These are phyloP conservation scores for Calonectria multiphialidica DNA, from an alignment of 2,329 filamentous ascomycete genomes.

Conservation along the genomic window DNA sequence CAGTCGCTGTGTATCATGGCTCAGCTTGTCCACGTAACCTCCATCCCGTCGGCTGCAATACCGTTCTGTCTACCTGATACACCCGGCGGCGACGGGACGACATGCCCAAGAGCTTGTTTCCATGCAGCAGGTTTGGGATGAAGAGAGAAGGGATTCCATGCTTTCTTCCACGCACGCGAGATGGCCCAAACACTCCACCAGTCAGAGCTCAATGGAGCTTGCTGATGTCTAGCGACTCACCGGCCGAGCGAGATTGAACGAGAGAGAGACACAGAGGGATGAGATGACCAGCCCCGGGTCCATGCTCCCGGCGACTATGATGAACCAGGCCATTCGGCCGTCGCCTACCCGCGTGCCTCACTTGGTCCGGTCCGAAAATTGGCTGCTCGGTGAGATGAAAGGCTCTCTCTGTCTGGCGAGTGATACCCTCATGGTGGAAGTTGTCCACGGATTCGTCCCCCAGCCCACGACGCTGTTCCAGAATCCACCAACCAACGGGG, in stretches of 20 bases:
- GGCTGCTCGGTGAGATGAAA: conserved; percentile 1
- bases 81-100: conserved; percentile 28
- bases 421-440: conserved; percentile 33
- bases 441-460: conserved; percentile 12
- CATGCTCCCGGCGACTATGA: not conserved
- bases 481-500: conserved; percentile 23
- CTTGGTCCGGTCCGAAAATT: not conserved
- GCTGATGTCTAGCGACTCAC: conserved; percentile 16
- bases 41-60: conserved; percentile 13
- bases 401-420: conserved; percentile 9
- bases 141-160: conserved; percentile 1
- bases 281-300: not conserved
- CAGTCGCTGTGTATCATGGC: not conserved
- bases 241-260: conserved; percentile 28
- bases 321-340: conserved; percentile 18
- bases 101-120: conserved; percentile 17
- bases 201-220: not conserved
- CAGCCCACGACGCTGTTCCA: not conserved
- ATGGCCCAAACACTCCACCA: conserved; percentile 17
- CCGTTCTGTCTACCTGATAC: conserved; percentile 32
- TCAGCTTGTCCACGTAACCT: conserved; percentile 19
- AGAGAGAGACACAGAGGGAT: conserved; percentile 11
- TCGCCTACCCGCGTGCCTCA: not conserved
- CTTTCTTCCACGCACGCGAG: not conserved
- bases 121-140: conserved; percentile 1